Evolutionary conservation across 2,329 filamentous ascomycete genomes (phyloP), one percentile per base, ranked within the genome.

Genomic region (Aspergillus felis): DNA sequence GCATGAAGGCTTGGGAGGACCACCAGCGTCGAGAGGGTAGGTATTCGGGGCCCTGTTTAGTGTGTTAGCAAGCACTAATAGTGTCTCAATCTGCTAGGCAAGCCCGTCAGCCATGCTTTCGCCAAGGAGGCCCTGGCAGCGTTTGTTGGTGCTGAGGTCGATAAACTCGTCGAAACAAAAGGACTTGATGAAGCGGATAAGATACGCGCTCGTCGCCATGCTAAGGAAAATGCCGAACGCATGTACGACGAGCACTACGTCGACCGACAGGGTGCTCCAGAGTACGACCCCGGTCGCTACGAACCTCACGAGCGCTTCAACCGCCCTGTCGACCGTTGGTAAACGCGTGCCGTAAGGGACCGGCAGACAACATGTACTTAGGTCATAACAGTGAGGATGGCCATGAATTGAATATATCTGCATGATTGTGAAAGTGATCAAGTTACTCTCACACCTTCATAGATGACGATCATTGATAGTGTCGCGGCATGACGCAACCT

Each of bases 1-100:
- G 86, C 67, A 89, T 93, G 83, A 91, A 91, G 81, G 79, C 87
- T 24, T 92, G 87, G 68, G 89, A 92, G 77, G 87, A 92, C 74
- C 80, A 84, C 67, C 88, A 92, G 78, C 87, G 88, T 68, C 79
- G 77, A 56, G 80, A 90, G 72, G 89, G 87, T 86, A 78, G 27
- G 78, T 68, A 51, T 24, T 17, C 27, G 38, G 2, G 12, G n/a
- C 44, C 38, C 29, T 32, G 17, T 5, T 24, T 22, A 17, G 4
- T 28, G 24, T 28, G n/a, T 53, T 17, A 25, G 57, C 48, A 3
- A 20, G 41, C 5, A 4, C 32, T 44, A 5, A 27, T 29, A n/a
- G 12, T 22, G 14, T 38, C 17, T 24, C n/a, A 25, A 42, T 29
- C 47, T 17, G 20, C 27, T 51, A 88, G 86, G 87, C 77, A 86